Evolutionary conservation across 306 rosid species (phyloP), one percentile per base, ranked within the genome.

Genomic region (Acacia confusa): DNA sequence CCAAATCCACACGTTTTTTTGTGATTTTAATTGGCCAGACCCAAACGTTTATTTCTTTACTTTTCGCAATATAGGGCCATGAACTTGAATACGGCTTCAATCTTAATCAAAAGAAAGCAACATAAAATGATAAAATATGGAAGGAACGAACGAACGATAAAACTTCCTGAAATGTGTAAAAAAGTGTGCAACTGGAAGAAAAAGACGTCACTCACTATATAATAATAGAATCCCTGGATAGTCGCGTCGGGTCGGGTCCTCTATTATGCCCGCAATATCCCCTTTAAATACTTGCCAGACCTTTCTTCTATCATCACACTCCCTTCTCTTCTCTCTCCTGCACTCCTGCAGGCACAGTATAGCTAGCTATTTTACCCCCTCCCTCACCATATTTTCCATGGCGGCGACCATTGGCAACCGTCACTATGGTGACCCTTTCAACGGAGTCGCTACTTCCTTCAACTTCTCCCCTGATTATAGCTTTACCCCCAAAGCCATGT

Each of bases 401-500:
- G 89, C 94, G 67, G 84, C 97, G 40, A 89, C 92, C 12, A 90
- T 90, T 1, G 77, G 81, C 20, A 86, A 87, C 80, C 87, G 93
- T 47, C 93, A 78, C 40, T 87, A 79, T 69, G 45, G 74, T 16
- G 71, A 38, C 44, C 80, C 86, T 34, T 4, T 66, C 2, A 92
- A 83, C 55, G 85, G 88, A 52, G 84, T 82, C 73, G 76, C 76
- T n/a, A 82, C 77, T 28, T 78, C 88, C 70, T 88, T 87, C 74
- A 88, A 79, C 24, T 78, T n/a, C 36, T 27, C 82, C 3, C 36
- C 6, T 9, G 82, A 66, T n/a, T 60, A 40, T 16, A 84, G 67
- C 70, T 72, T 78, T 40, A 83, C 84, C 0, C 22, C 67, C 5
- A 22, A 78, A 16, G 11, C 17, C 8, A 12, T 22, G 17, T 65